Conservation (phyloP, 1,139 yeast species). For the Sugiyamaella neomexicana region DNA sequence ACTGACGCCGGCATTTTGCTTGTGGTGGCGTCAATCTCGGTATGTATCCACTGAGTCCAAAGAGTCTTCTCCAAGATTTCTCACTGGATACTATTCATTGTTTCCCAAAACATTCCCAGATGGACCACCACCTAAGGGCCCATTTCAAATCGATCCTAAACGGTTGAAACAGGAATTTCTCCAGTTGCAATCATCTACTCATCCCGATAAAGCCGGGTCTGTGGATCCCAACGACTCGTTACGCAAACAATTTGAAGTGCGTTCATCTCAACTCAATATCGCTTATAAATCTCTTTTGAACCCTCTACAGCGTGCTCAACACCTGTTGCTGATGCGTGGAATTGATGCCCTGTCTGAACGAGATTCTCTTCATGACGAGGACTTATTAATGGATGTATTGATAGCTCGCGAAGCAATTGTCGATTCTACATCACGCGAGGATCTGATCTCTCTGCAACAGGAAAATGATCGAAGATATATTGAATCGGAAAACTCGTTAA, state of each 20-base stretch:
- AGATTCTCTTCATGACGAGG: slow-evolving; percentile 51
- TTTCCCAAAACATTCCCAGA: slow-evolving; percentile 76
- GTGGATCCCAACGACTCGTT: slow-evolving; percentile 27
- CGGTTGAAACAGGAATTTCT: slow-evolving; percentile 73
- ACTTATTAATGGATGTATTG: slow-evolving; percentile 66
- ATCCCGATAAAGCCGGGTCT: slow-evolving; percentile 66
- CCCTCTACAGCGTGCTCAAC: slow-evolving; percentile 71
- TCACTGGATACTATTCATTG: slow-evolving; percentile 47
- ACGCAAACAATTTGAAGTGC: slow-evolving; percentile 33
- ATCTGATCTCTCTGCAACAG: slow-evolving; percentile 51
- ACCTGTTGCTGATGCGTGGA: slow-evolving; percentile 48
- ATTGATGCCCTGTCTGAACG: slow-evolving; percentile 41
- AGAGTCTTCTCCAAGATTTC: neutral
- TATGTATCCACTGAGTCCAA: neutral
- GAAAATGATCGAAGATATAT: slow-evolving; percentile 60
- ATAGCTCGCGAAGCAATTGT: slow-evolving; percentile 79
- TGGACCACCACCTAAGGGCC: slow-evolving; percentile 65
- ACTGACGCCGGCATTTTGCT: too few species aligned
- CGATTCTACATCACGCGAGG: slow-evolving; percentile 58
- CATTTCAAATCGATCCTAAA: slow-evolving; percentile 57
- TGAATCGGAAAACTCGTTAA: slow-evolving; percentile 43
- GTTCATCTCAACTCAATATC: slow-evolving; percentile 61
- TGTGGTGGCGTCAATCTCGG: neutral
- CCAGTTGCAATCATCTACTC: slow-evolving; percentile 65
- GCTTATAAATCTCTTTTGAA: slow-evolving; percentile 71